These are phyloP conservation scores for Phyllosticta citrichinensis DNA, from an alignment of 2,329 filamentous ascomycete species.

Conservation along the genomic window DNA sequence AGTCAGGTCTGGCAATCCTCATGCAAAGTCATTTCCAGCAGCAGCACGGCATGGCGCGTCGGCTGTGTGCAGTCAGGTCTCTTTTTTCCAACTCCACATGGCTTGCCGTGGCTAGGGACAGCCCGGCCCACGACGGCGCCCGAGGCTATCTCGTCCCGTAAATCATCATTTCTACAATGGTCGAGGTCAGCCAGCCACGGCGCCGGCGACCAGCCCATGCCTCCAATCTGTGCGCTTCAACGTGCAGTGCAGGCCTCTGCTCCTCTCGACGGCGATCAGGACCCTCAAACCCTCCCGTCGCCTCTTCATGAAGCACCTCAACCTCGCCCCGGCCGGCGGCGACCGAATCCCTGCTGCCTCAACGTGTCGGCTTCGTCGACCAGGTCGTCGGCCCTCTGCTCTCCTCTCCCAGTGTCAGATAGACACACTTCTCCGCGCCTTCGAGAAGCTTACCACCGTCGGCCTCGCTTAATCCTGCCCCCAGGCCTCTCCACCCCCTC, in stretches of 20 bases:
- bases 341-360: not conserved
- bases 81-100: not conserved
- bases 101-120: not conserved
- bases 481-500: not conserved
- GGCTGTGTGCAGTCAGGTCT: not conserved
- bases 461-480: conserved; percentile 6
- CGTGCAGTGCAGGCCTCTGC: not conserved
- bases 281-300: not conserved
- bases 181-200: not conserved
- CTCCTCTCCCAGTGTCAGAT: not conserved
- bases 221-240: not conserved
- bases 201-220: not conserved
- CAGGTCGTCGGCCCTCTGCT: not conserved
- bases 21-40: no score
- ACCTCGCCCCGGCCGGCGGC: no score
- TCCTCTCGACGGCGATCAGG: not conserved
- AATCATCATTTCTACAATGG: conserved; percentile 5
- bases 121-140: not conserved
- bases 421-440: not conserved
- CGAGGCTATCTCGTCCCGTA: not conserved
- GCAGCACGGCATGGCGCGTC: not conserved
- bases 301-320: not conserved
- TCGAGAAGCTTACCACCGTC: not conserved
- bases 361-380: not conserved
- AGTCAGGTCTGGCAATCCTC: no score